Evolutionary conservation across 129 eudicot genomes (phyloP), one percentile per base, ranked within the genome.

Genomic region (Cynara cardunculus): DNA sequence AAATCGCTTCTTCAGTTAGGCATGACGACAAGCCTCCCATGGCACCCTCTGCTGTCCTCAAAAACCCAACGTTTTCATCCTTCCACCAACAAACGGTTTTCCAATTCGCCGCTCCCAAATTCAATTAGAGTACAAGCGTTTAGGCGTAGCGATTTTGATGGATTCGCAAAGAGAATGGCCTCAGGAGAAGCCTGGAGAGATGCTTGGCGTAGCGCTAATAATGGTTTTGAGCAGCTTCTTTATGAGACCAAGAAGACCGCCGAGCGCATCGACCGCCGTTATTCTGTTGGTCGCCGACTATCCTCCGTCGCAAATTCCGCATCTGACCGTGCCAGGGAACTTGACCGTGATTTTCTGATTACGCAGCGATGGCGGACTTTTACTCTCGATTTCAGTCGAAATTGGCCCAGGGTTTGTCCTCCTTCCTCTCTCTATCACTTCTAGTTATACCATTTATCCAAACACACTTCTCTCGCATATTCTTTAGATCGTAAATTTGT

Each of bases 401-500:
- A 95, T 82, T 95, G 82, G 94, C 99, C 99, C 22, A 88, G 91
- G 97, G 99, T 92, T 78, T 83, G 90, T 49, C 72, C 21, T 62
- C 0, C 34, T 73, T 83, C 66, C n/a, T 78, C 37, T 14, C 21
- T n/a, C n/a, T 83, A 8, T 71, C 66, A 10, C 1, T 24, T 31
- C 39, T 3, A 9, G n/a, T 14, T 74, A 22, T 18, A 35, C 35
- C 74, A 25, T 18, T 74, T 25, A 34, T 19, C 26, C 19, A 35
- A 8, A 6, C 37, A 32, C 5, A 32, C 37, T 32, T 32, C 7
- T 32, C 37, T 32, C 37, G 4, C 0, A 5, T 32, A 32, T 32
- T 32, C 37, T 46, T 46, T 46, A 13, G 19, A 46, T 19, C 19
- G 8, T 18, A 16, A 1, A 14, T 81, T 68, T 31, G 44, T 53